These are phyloP conservation scores for Populus tremula DNA, from an alignment of 345 rosid genomes.

Conservation along the genomic window DNA sequence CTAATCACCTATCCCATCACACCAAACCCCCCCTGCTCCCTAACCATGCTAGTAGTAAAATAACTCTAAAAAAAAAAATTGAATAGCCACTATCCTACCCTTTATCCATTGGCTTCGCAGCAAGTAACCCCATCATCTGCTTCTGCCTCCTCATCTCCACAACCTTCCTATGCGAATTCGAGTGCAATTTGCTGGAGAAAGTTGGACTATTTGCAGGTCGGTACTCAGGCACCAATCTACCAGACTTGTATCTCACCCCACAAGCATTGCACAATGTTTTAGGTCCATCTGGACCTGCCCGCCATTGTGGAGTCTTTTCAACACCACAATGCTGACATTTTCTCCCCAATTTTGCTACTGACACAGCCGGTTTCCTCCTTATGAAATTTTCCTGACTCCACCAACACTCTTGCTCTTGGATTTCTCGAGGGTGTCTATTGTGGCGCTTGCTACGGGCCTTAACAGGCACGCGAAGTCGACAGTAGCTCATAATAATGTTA, in stretches of 20 bases:
- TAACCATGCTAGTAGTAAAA: conserved; percentile 30
- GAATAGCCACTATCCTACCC: conserved; percentile 17
- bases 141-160: conserved; percentile 72
- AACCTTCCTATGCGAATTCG: conserved; percentile 80
- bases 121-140: conserved; percentile 28
- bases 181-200: conserved; percentile 55
- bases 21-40: conserved; percentile 24
- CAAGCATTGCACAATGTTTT: conserved; percentile 88
- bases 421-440: conserved; percentile 38
- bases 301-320: conserved; percentile 90
- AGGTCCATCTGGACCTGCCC: conserved; percentile 76
- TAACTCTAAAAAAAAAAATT: background rate
- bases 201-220: conserved; percentile 80
- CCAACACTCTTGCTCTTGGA: conserved; percentile 25
- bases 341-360: conserved; percentile 46
- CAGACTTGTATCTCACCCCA: conserved; percentile 84
- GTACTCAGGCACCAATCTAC: conserved; percentile 78
- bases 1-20: conserved; percentile 27
- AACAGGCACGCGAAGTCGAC: conserved; percentile 42
- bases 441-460: conserved; percentile 64
- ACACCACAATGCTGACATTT: conserved; percentile 80
- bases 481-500: conserved; percentile 36
- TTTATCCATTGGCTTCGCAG: conserved; percentile 46
- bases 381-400: conserved; percentile 29
- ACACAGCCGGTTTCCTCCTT: conserved; percentile 11